Evolutionary conservation across 345 rosid genomes (phyloP).

Genomic region (Nasturtium officinale): DNA sequence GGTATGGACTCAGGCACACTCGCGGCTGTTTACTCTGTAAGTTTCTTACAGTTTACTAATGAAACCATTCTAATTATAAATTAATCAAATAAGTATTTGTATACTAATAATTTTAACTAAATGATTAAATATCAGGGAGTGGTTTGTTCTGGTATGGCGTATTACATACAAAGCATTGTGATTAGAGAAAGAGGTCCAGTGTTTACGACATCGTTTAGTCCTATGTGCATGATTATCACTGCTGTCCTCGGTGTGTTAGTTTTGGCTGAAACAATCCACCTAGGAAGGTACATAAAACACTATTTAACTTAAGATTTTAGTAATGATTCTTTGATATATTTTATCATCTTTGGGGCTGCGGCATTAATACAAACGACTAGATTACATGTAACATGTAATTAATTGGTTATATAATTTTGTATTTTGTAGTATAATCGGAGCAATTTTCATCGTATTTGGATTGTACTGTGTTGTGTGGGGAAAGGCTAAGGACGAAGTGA

Average conservation of each 20-base stretch:
- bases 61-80: neutral
- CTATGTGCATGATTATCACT: slow-evolving; percentile 86
- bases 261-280: slow-evolving; percentile 67
- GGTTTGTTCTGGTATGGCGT: slow-evolving; percentile 88
- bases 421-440: slow-evolving; percentile 70
- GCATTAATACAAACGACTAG: neutral
- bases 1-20: slow-evolving; percentile 80
- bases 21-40: slow-evolving; percentile 79
- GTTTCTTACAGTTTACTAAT: slow-evolving; percentile 16
- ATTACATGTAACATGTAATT: neutral
- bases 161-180: slow-evolving; percentile 76
- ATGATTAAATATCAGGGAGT: slow-evolving; percentile 59
- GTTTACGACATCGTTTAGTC: slow-evolving; percentile 77
- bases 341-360: no score
- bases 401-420: neutral
- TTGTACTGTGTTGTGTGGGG: slow-evolving; percentile 92
- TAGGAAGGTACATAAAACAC: slow-evolving; percentile 71
- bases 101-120: neutral
- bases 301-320: neutral
- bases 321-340: neutral
- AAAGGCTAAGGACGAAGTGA: slow-evolving; percentile 63
- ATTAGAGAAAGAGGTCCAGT: slow-evolving; percentile 76
- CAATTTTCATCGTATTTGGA: slow-evolving; percentile 72
- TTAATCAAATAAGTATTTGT: neutral
- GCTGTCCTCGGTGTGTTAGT: slow-evolving; percentile 65